Percentiles rank a stretch among this genome's conserved stretches.
phyloP scores from a whole-genome alignment of 306 rosid genomes.

The Vachellia collinsii region DNA sequence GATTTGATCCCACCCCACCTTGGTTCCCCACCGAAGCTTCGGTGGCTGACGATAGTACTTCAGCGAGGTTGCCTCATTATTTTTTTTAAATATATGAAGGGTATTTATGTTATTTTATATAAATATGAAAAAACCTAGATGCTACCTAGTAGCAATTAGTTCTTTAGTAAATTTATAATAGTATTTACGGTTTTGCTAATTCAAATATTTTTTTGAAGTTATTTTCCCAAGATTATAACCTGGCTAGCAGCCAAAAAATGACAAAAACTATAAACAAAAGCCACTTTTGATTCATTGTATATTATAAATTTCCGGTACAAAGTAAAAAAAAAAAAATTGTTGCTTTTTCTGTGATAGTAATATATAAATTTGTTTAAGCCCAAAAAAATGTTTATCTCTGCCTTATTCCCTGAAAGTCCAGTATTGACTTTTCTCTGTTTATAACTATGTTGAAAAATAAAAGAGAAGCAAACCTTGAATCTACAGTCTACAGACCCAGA shows the following conservation, averaged over 20 bases:
- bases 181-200: no score
- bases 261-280: not conserved
- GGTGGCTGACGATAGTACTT: no score
- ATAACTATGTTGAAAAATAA: not conserved
- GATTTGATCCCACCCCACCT: no score
- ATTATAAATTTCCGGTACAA: not conserved
- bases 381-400: not conserved
- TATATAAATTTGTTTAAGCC: not conserved
- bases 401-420: not conserved
- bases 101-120: no score
- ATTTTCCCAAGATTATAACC: conserved; percentile 3
- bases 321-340: not conserved
- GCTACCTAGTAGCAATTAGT: no score
- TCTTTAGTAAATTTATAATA: no score
- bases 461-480: not conserved
- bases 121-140: no score
- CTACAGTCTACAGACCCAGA: conserved; percentile 37
- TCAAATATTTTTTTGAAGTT: no score
- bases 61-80: no score
- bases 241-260: not conserved
- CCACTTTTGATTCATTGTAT: not conserved
- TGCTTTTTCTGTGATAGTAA: not conserved
- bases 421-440: not conserved
- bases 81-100: no score
- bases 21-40: no score